Conservation (phyloP, 495 filamentous ascomycete species). For the Penicillium canariense region DNA sequence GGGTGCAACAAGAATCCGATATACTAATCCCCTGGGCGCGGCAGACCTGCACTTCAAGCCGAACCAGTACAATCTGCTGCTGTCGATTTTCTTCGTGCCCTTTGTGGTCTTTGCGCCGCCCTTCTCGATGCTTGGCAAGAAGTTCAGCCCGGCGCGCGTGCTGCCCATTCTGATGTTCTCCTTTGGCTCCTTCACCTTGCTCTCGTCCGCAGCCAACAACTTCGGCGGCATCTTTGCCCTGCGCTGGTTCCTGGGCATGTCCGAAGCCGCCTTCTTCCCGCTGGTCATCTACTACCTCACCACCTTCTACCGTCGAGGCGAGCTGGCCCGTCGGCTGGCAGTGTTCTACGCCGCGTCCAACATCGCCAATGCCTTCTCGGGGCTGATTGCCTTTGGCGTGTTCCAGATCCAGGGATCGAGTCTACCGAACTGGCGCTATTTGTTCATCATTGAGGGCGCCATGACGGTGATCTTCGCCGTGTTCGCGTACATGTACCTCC, state of each 20-base stretch:
- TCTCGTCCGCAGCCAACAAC: constrained; percentile 53
- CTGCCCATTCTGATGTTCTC: constrained; percentile 64
- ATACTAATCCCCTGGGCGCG: not conserved
- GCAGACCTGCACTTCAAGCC: constrained; percentile 53
- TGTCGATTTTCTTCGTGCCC: constrained; percentile 71
- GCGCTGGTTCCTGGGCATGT: constrained; percentile 58
- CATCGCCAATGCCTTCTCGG: constrained; percentile 68
- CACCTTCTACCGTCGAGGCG: constrained; percentile 70
- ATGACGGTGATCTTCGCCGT: constrained; percentile 61
- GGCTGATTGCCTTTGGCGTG: constrained; percentile 68
- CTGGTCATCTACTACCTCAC: constrained; percentile 57
- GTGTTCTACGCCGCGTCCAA: constrained; percentile 74
- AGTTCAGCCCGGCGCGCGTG: constrained; percentile 56
- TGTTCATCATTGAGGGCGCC: constrained; percentile 71
- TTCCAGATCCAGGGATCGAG: constrained; percentile 62
- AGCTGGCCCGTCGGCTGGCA: constrained; percentile 69
- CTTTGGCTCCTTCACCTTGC: constrained; percentile 57
- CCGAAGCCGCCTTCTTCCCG: constrained; percentile 70
- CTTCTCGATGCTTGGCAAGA: constrained; percentile 64
- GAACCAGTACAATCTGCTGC: constrained; percentile 65
- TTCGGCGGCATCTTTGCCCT: constrained; percentile 61
- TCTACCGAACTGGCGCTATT: constrained; percentile 61
- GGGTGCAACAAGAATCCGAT: no score
- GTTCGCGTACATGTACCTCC: constrained; percentile 67
- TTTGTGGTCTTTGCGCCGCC: constrained; percentile 65